Percentiles rank a stretch among this genome's conserved stretches.
Conservation (phyloP, 1,139 yeast species). For the Kluyveromyces sp. region DNA sequence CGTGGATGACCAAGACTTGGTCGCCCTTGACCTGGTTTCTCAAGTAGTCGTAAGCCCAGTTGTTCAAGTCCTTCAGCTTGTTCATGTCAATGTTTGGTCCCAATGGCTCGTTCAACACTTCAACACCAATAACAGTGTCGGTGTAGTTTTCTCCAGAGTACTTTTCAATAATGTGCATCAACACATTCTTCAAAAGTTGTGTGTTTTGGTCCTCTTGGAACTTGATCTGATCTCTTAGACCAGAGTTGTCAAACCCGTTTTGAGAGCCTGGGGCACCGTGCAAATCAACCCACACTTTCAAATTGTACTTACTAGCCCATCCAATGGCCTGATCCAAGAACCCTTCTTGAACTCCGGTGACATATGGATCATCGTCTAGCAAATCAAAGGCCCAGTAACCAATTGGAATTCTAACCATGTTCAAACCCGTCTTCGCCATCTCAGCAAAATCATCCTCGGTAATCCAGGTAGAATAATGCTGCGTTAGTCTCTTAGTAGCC, state of each 20-base stretch:
- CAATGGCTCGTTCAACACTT: constrained; percentile 83
- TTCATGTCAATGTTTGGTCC: constrained; percentile 59
- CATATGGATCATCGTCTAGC: constrained; percentile 71
- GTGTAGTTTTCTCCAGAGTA: constrained; percentile 59
- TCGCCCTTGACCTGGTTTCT: constrained; percentile 26
- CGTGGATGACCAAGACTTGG: constrained; percentile 34
- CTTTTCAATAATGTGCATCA: constrained; percentile 40
- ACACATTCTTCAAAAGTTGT: constrained; percentile 25
- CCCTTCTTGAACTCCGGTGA: constrained; percentile 71
- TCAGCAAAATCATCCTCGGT: constrained; percentile 62
- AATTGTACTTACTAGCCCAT: constrained; percentile 59
- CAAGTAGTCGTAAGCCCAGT: constrained; percentile 29
- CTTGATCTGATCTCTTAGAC: constrained; percentile 56
- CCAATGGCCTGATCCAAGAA: constrained; percentile 68
- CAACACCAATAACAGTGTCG: constrained; percentile 77
- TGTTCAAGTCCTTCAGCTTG: constrained; percentile 49
- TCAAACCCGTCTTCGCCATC: constrained; percentile 63
- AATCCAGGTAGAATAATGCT: constrained; percentile 79
- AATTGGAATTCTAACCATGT: constrained; percentile 82
- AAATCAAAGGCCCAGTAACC: constrained; percentile 92
- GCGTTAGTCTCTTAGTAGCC: constrained; percentile 44
- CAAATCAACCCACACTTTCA: constrained; percentile 84
- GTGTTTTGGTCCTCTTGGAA: constrained; percentile 52
- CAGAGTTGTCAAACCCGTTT: constrained; percentile 94
- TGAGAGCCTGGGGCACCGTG: constrained; percentile 98